Evolutionary conservation across 2,329 filamentous ascomycete genomes (phyloP), one percentile per base, ranked within the genome.

Genomic region (Monosporascus sp.): DNA sequence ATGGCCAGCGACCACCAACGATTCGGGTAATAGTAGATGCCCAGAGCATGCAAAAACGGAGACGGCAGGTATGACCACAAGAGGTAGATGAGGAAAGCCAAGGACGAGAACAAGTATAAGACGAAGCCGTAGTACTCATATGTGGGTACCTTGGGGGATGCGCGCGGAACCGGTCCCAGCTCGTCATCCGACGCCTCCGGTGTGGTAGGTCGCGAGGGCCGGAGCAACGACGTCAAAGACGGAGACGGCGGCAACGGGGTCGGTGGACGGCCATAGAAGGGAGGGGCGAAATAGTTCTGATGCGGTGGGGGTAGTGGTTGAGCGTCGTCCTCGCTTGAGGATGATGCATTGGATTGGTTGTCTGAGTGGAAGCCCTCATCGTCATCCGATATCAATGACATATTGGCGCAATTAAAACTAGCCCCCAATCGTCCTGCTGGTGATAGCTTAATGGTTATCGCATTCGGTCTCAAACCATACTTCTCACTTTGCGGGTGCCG

Each of bases 101-200:
- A 77, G 22, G 87, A 90, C 57, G 88, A 92, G 67, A 93, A 90
- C 40, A 99, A 81, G 74, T 99, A 97, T 49, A 99, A 82, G 51
- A 96, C 93, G 73, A 99, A 99, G 68, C 94, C 94, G 70, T 97
- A 97, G 81, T 97, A 99, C 70, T 99, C 94, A 75, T 99, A 97
- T 0, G 94, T 99, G n/a, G 94, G 94, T 2, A 99, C 92, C 68
- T 94, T 91, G 2, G 94, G 94, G 51, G 87, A 87, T 2, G 91
- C 92, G 52, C 91, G 87, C 6, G 92, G 90, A 18, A 96, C 84
- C 2, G 81, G 86, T 63, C 85, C 79, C 38, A 88, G 81, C 63
- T 97, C 93, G 61, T 92, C 88, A 72, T 96, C 92, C 0, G 90
- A 95, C 40, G 87, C 89, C 67, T 97, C 92, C 15, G 94, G 93